A percentile compares a stretch with the other conserved stretches of the same genome.
Conservation (phyloP, 495 filamentous ascomycete genomes). For the Aspergillus indologenus region DNA sequence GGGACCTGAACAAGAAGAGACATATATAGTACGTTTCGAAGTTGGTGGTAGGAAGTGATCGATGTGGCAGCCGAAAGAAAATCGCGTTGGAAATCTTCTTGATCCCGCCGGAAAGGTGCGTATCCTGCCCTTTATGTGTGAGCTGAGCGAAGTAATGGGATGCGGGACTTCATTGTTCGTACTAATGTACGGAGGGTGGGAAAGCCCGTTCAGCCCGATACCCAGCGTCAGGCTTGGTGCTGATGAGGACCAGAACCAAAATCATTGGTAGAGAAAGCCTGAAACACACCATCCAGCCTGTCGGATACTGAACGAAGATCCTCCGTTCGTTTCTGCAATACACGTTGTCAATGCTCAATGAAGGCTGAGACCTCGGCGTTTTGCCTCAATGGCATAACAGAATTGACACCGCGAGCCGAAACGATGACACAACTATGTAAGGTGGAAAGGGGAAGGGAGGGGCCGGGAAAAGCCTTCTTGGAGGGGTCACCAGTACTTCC, state of each 20-base stretch:
- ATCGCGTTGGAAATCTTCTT: conserved; percentile 16
- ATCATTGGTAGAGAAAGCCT: conserved; percentile 12
- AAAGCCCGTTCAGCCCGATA: conserved; percentile 25
- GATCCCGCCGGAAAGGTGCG: conserved; percentile 19
- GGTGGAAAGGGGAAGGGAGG: conserved; percentile 18
- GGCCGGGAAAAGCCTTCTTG: conserved; percentile 16
- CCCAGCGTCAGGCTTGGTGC: conserved; percentile 15
- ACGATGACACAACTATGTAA: conserved; percentile 17
- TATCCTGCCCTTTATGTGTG: conserved; percentile 24
- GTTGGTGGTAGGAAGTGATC: conserved; percentile 13
- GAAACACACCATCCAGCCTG: conserved; percentile 8
- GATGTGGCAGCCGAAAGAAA: conserved; percentile 19
- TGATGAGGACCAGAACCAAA: conserved; percentile 14
- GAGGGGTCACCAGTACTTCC: conserved; percentile 20
- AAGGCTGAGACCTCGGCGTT: neutral
- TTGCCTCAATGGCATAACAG: conserved; percentile 3
- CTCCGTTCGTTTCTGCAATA: neutral
- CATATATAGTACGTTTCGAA: neutral
- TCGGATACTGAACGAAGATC: conserved; percentile 7
- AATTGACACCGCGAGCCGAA: neutral
- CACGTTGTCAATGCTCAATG: neutral
- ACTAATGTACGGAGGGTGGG: conserved; percentile 31
- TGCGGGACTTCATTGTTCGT: conserved; percentile 30
- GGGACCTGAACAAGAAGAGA: neutral
- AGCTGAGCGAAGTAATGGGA: conserved; percentile 18